Conservation (phyloP, 345 rosid genomes). For the Arabidopsis thaliana region DNA sequence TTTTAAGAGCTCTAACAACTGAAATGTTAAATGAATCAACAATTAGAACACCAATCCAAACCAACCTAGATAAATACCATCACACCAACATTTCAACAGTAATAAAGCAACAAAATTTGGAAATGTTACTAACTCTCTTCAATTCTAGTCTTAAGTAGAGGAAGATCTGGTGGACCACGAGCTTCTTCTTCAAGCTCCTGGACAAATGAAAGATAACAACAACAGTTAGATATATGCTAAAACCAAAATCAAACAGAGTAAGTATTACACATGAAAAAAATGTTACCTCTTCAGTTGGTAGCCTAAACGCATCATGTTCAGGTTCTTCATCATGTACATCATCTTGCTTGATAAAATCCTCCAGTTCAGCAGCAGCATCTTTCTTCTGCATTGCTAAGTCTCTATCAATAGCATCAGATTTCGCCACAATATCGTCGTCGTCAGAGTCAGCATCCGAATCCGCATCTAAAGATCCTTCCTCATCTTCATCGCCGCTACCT, state of each 20-base stretch:
- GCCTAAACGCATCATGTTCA: constrained; percentile 76
- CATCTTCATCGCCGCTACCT: constrained; percentile 49
- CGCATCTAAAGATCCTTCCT: constrained; percentile 48
- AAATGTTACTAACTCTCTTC: constrained; percentile 69
- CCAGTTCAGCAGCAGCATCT: constrained; percentile 67
- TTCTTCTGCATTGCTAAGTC: constrained; percentile 48
- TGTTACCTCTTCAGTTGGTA: constrained; percentile 83
- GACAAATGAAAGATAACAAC: constrained; percentile 6
- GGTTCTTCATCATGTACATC: constrained; percentile 23
- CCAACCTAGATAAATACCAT: not conserved
- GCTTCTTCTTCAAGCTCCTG: constrained; percentile 90
- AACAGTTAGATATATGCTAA: constrained; percentile 1
- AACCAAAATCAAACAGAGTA: constrained; percentile 9
- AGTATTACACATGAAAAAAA: constrained; percentile 2
- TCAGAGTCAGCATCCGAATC: constrained; percentile 64
- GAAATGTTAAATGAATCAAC: constrained; percentile 17
- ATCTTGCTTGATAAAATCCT: constrained; percentile 52
- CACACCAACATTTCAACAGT: constrained; percentile 10
- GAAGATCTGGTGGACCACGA: constrained; percentile 76
- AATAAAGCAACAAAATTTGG: not conserved
- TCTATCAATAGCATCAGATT: constrained; percentile 60
- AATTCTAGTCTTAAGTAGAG: constrained; percentile 73
- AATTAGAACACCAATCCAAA: constrained; percentile 27
- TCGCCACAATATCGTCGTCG: constrained; percentile 56
- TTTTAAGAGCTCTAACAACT: constrained; percentile 88